A percentile compares a stretch with the other conserved stretches of the same genome.
Conservation (phyloP, 2,329 filamentous ascomycete genomes). For the Trichoderma sp. region DNA sequence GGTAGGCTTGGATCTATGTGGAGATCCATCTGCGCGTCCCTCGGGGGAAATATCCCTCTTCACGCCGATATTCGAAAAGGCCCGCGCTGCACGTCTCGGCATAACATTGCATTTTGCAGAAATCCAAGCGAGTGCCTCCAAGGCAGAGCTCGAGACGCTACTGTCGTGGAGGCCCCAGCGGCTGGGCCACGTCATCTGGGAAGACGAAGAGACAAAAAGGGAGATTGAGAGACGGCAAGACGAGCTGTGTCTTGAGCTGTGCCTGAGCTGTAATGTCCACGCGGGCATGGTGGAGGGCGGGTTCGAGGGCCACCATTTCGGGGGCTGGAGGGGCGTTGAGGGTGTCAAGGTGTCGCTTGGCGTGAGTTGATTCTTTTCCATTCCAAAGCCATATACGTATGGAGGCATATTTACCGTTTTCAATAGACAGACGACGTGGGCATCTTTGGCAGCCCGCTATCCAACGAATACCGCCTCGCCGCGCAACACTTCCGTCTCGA, state of each 20-base stretch:
- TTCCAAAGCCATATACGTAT: neutral
- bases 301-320: conserved; percentile 73
- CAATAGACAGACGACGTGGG: conserved; percentile 79
- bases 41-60: conserved; percentile 63
- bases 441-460: conserved; percentile 74
- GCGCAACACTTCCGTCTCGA: conserved; percentile 67
- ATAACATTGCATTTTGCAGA: conserved; percentile 82
- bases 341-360: conserved; percentile 65
- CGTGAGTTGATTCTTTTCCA: conserved; percentile 52
- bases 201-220: conserved; percentile 59
- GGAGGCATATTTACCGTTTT: neutral
- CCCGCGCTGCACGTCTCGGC: conserved; percentile 53
- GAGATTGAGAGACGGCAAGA: conserved; percentile 48
- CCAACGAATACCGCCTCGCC: conserved; percentile 75
- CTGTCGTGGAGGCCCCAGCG: conserved; percentile 67
- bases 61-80: conserved; percentile 61
- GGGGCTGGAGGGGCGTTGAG: conserved; percentile 64
- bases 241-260: conserved; percentile 70
- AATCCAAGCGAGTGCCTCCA: conserved; percentile 56
- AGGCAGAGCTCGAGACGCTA: conserved; percentile 63
- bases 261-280: conserved; percentile 78
- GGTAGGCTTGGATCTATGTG: conserved; percentile 77
- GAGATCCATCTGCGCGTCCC: conserved; percentile 60
- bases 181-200: conserved; percentile 78
- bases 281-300: conserved; percentile 70